phyloP scores from a whole-genome alignment of 768 basidiomycete genomes.

The Lentinula edodes region DNA sequence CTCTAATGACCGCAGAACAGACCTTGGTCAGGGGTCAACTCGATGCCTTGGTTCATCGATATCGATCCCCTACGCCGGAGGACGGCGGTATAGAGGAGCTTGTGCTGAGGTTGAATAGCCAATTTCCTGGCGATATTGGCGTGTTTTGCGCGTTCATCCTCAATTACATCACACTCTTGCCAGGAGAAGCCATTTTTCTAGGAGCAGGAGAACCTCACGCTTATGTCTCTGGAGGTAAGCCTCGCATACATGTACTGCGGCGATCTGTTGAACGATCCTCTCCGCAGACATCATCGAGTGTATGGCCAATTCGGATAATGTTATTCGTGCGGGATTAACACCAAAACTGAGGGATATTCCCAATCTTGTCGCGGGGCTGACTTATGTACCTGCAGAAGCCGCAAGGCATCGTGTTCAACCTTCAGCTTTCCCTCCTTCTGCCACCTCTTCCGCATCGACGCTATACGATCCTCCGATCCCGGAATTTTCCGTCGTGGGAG shows the following conservation, averaged over 20 bases:
- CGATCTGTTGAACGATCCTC: neutral
- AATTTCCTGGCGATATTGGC: slow-evolving; percentile 94
- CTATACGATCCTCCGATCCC: slow-evolving; percentile 90
- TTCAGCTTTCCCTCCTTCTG: slow-evolving; percentile 34
- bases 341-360: slow-evolving; percentile 94
- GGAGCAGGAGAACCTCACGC: slow-evolving; percentile 97
- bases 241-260: slow-evolving; percentile 5
- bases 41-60: slow-evolving; percentile 53
- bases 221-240: slow-evolving; percentile 85
- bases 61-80: slow-evolving; percentile 38
- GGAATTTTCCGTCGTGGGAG: slow-evolving; percentile 84
- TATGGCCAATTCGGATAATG: slow-evolving; percentile 99
- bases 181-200: slow-evolving; percentile 91
- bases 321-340: slow-evolving; percentile 96
- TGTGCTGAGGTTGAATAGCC: slow-evolving; percentile 53
- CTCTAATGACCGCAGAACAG: slow-evolving; percentile 77
- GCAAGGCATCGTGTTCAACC: slow-evolving; percentile 69
- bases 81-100: slow-evolving; percentile 47
- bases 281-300: slow-evolving; percentile 90
- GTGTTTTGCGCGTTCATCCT: slow-evolving; percentile 86
- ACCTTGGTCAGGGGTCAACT: slow-evolving; percentile 49
- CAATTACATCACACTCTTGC: slow-evolving; percentile 74
- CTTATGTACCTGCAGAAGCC: slow-evolving; percentile 70
- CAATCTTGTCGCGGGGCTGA: slow-evolving; percentile 82
- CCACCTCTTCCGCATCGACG: slow-evolving; percentile 23